Evolutionary conservation across 345 rosid species (phyloP).

Genomic region (Ailanthus altissimus): DNA sequence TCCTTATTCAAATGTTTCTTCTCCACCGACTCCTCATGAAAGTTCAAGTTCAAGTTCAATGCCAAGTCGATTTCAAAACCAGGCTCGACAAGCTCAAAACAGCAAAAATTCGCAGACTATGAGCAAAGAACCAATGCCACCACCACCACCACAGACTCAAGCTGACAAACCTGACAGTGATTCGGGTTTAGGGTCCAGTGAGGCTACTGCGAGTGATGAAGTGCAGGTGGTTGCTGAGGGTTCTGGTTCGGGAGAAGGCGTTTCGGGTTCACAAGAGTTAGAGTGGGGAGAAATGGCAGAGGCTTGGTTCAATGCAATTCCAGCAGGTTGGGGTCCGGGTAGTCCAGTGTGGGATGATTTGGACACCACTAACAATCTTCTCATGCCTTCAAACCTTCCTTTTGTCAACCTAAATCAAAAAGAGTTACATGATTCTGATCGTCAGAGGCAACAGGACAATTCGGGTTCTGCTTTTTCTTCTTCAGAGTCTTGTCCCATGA

Average conservation of each 20-base stretch:
- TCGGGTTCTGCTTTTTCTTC: conserved; percentile 42
- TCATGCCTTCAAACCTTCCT: conserved; percentile 51
- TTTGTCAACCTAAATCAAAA: conserved; percentile 42
- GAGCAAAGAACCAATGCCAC: conserved; percentile 12
- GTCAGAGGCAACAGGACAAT: conserved; percentile 33
- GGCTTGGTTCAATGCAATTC: conserved; percentile 81
- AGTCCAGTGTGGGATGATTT: conserved; percentile 94
- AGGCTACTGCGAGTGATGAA: conserved; percentile 34
- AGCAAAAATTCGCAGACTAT: conserved; percentile 20
- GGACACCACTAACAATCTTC: conserved; percentile 51
- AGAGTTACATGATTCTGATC: conserved; percentile 33
- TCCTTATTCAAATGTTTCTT: conserved; percentile 34
- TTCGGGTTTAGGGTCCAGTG: conserved; percentile 40
- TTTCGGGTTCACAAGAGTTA: conserved; percentile 43
- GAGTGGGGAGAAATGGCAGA: conserved; percentile 79
- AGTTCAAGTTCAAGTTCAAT: conserved; percentile 24
- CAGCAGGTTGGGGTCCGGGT: conserved; percentile 86
- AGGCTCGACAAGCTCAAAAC: conserved; percentile 28
- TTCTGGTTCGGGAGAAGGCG: conserved; percentile 29
- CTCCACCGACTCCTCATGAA: conserved; percentile 29
- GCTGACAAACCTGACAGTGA: conserved; percentile 37
- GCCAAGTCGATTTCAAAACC: conserved; percentile 26
- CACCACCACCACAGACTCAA: conserved; percentile 22
- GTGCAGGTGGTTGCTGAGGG: conserved; percentile 30
- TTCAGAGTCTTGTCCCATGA: conserved; percentile 53